Conservation (phyloP, 257 asterid genomes). For the Capsicum rhomboideum region DNA sequence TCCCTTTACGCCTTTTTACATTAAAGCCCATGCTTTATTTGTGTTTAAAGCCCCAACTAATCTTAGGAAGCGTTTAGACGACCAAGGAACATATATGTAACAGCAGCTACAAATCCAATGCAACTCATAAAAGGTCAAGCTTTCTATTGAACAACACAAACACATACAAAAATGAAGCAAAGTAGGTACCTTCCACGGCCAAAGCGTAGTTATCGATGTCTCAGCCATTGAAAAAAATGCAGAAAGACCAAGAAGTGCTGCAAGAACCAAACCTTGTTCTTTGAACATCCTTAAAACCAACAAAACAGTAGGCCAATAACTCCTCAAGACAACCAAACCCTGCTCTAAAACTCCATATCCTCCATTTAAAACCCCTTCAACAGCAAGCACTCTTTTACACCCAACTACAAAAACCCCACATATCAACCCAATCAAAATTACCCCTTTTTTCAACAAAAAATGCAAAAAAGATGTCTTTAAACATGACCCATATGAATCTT, state of each 20-base stretch:
- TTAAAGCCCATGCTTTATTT: too few relatives aligned
- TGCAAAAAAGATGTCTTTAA: constrained; percentile 12
- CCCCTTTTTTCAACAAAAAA: constrained; percentile 32
- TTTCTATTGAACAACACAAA: not conserved
- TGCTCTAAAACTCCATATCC: constrained; percentile 58
- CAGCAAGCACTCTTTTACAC: constrained; percentile 61
- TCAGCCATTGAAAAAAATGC: constrained; percentile 99
- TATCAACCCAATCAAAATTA: constrained; percentile 40
- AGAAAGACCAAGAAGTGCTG: constrained; percentile 74
- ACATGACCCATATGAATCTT: not conserved
- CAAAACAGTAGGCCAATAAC: constrained; percentile 80
- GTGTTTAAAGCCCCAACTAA: too few relatives aligned
- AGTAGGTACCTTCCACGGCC: constrained; percentile 96
- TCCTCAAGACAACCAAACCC: constrained; percentile 47
- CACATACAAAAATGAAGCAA: not conserved
- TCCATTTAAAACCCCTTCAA: constrained; percentile 38
- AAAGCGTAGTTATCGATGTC: constrained; percentile 94
- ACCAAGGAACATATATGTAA: too few relatives aligned
- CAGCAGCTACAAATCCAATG: too few relatives aligned
- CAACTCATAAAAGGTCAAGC: too few relatives aligned
- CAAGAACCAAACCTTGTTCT: constrained; percentile 93
- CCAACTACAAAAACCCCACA: constrained; percentile 45
- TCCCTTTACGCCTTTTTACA: too few relatives aligned
- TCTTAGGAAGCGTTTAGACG: not conserved
- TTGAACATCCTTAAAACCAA: constrained; percentile 61